Evolutionary conservation across 1,139 yeast species (phyloP).

Genomic region (Arxiozyma telluris): DNA sequence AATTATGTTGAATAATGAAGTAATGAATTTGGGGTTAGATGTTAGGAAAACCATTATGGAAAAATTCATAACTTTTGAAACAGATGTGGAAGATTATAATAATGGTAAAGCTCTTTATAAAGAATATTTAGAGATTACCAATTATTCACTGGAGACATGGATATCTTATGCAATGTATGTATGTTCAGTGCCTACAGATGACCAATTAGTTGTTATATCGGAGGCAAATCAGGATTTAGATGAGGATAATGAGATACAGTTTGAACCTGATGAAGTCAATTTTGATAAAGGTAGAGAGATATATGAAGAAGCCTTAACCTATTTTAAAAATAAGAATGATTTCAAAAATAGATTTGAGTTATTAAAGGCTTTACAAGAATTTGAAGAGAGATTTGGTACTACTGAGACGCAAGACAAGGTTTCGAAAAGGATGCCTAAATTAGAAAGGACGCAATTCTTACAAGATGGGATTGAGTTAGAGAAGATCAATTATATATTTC

Average conservation of each 20-base stretch:
- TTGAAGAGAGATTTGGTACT: slow-evolving; percentile 59
- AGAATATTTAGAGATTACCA: slow-evolving; percentile 33
- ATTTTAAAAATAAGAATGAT: slow-evolving; percentile 34
- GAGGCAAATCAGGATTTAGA: slow-evolving; percentile 31
- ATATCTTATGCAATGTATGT: slow-evolving; percentile 65
- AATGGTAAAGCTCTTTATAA: slow-evolving; percentile 49
- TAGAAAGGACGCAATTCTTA: slow-evolving; percentile 39
- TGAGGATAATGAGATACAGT: slow-evolving; percentile 42
- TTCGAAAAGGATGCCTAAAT: slow-evolving; percentile 45
- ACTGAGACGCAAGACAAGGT: slow-evolving; percentile 34
- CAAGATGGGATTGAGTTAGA: slow-evolving; percentile 48
- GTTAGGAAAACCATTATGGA: slow-evolving; percentile 11
- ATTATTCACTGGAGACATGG: slow-evolving; percentile 45
- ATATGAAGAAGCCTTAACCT: slow-evolving; percentile 47
- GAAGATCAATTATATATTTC: slow-evolving; percentile 56
- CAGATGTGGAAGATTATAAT: slow-evolving; percentile 49
- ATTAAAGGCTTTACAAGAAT: slow-evolving; percentile 55
- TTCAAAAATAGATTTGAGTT: slow-evolving; percentile 45
- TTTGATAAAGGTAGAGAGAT: slow-evolving; percentile 43
- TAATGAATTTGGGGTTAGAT: slow-evolving; percentile 9
- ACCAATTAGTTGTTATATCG: slow-evolving; percentile 37
- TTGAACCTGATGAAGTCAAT: slow-evolving; percentile 45
- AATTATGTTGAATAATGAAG: slow-evolving; percentile 35
- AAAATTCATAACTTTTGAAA: slow-evolving; percentile 48
- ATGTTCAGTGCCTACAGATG: slow-evolving; percentile 50